Percentiles rank a stretch among this genome's conserved stretches.
phyloP scores from a whole-genome alignment of 2,329 filamentous ascomycete genomes.

The Neofusicoccum kwambonambiense region DNA sequence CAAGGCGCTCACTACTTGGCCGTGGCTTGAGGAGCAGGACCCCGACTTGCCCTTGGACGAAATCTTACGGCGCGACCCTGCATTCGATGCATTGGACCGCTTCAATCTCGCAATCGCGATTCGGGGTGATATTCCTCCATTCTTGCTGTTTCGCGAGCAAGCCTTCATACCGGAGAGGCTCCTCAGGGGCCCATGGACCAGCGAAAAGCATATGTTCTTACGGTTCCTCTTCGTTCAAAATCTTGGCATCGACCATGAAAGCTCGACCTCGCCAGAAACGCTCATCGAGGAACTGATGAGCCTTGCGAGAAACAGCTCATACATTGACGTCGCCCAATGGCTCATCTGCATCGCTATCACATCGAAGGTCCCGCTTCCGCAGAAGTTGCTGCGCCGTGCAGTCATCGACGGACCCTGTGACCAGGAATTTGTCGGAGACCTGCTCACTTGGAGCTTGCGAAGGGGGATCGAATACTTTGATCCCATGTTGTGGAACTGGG shows the following conservation, averaged over 20 bases:
- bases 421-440: not conserved
- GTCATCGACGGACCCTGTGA: not conserved
- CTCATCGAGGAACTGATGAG: conserved; percentile 31
- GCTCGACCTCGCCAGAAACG: conserved; percentile 33
- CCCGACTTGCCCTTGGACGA: not conserved
- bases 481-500: conserved; percentile 13
- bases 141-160: not conserved
- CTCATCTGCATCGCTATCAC: conserved; percentile 21
- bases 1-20: conserved; percentile 16
- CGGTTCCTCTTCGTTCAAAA: conserved; percentile 35
- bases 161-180: conserved; percentile 35
- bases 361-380: not conserved
- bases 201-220: conserved; percentile 30
- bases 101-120: not conserved
- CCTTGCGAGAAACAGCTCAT: conserved; percentile 28
- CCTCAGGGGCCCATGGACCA: conserved; percentile 35
- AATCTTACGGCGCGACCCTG: not conserved
- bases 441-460: not conserved
- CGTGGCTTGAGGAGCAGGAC: conserved; percentile 31
- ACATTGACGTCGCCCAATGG: conserved; percentile 30
- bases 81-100: not conserved
- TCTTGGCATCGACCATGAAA: conserved; percentile 36
- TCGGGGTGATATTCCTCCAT: not conserved
- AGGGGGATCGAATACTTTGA: not conserved
- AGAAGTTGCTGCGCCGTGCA: not conserved